Percentiles rank a stretch among this genome's conserved stretches.
phyloP scores from a whole-genome alignment of 1,139 yeast species.

The Saccharomyces hybrid region DNA sequence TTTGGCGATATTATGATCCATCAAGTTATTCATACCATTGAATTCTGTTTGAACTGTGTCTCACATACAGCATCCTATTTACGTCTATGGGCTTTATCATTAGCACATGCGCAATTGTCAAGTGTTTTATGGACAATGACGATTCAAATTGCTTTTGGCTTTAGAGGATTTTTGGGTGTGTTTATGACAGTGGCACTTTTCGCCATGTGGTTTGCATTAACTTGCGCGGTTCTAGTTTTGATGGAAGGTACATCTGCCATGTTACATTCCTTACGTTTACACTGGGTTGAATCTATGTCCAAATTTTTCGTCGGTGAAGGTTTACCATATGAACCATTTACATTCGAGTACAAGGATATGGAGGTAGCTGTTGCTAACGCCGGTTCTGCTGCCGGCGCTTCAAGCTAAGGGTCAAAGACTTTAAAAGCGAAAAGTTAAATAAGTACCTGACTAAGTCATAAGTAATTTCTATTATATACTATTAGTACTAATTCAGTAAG shows the following conservation, averaged over 20 bases:
- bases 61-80: slow-evolving; percentile 97
- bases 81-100: slow-evolving; percentile 93
- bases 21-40: slow-evolving; percentile 97
- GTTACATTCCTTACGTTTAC: slow-evolving; percentile 93
- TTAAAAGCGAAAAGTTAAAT: neutral
- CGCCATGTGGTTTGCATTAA: slow-evolving; percentile 90
- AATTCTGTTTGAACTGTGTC: slow-evolving; percentile 93
- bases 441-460: neutral
- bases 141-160: slow-evolving; percentile 71
- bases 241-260: slow-evolving; percentile 99
- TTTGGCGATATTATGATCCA: slow-evolving; percentile 95
- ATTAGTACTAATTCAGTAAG: neutral
- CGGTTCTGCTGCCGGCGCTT: neutral
- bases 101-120: slow-evolving; percentile 97
- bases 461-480: neutral
- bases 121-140: slow-evolving; percentile 97
- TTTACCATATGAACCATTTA: slow-evolving; percentile 75
- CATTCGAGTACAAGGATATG: slow-evolving; percentile 39
- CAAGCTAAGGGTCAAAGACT: neutral
- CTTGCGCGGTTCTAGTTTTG: slow-evolving; percentile 82
- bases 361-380: slow-evolving; percentile 10
- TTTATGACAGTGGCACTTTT: slow-evolving; percentile 68
- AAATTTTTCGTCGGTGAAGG: slow-evolving; percentile 97
- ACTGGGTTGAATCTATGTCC: slow-evolving; percentile 99
- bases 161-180: slow-evolving; percentile 63